Base-by-base conservation (phyloP, 129 eudicot genomes). In the Centella asiatica region DNA sequence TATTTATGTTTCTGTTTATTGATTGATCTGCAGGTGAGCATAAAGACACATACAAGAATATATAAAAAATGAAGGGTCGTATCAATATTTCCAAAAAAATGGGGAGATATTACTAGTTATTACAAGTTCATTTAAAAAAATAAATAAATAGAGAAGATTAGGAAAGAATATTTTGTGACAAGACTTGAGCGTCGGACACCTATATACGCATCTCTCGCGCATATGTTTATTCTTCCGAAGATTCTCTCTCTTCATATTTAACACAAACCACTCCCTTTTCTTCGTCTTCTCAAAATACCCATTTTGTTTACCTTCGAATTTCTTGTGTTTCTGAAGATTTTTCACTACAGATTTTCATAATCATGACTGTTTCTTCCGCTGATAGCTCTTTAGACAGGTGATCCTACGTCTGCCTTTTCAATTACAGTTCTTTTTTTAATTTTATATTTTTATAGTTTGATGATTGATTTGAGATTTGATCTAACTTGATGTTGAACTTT, bases 301-400 rank as follows among this genome's bases (percentile, higher is more conserved):
- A 45, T 44, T 46, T 46, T 29, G 20, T 1, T 37, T 37, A 26
- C 47, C 13, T 15, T 9, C 29, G 22, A 22, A 4, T 60, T 5
- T n/a, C 12, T 32, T 44, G 46, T 6, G n/a, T 25, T 48, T 47
- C 20, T 31, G 1, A 66, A 24, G 11, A 22, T 13, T 52, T 23
- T 23, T 23, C 62, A 33, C 46, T 26, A 17, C 18, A 60, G 51
- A 24, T 9, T 65, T 51, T 28, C 45, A 25, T 50, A 3, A 53
- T 5, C 18, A 69, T 69, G 74, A 49, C 74, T 6, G 57, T 50
- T 34, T 66, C 51, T 66, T 66, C 62, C 1, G 63, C 17, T 18
- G 62, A 66, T 51, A 66, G 54, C 44, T n/a, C 64, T 2, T 3
- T 44, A 11, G 68, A 60, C 68, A 70, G 74, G 74, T 70, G 74